Conservation (phyloP, 768 basidiomycete genomes). For the Lactifluus hygrophoroides region DNA sequence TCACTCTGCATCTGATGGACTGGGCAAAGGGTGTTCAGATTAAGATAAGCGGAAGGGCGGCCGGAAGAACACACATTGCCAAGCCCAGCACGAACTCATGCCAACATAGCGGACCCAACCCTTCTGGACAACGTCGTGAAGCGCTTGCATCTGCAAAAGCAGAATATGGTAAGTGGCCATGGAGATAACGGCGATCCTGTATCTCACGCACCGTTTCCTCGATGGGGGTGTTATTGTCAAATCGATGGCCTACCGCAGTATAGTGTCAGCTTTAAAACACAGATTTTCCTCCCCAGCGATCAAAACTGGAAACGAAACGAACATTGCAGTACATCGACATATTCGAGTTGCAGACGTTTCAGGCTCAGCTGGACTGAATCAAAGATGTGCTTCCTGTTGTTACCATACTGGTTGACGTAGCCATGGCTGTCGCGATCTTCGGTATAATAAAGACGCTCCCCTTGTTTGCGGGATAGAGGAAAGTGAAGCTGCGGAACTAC, state of each 20-base stretch:
- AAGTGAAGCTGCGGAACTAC: neutral
- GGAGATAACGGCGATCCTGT: neutral
- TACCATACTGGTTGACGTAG: constrained; percentile 33
- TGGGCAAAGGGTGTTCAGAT: constrained; percentile 2
- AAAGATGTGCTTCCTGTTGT: constrained; percentile 47
- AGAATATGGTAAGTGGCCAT: no score
- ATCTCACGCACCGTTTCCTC: constrained; percentile 28
- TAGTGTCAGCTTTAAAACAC: neutral
- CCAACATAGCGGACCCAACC: constrained; percentile 35
- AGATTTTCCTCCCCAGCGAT: neutral
- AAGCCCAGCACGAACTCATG: constrained; percentile 28
- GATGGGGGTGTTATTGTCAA: constrained; percentile 36
- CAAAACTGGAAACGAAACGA: neutral
- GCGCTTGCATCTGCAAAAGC: constrained; percentile 30
- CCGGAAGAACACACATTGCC: constrained; percentile 21
- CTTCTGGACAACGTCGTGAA: constrained; percentile 36
- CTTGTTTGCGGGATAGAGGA: neutral
- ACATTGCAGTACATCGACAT: constrained; percentile 67
- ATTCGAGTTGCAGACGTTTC: constrained; percentile 59
- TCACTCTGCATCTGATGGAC: constrained; percentile 26
- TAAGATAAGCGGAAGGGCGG: neutral
- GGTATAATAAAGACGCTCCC: neutral
- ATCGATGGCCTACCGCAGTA: constrained; percentile 28
- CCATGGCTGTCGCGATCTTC: constrained; percentile 23
- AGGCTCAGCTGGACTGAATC: constrained; percentile 48